Evolutionary conservation across 345 rosid species (phyloP).

Genomic region (Eucalyptus guilfoylei): DNA sequence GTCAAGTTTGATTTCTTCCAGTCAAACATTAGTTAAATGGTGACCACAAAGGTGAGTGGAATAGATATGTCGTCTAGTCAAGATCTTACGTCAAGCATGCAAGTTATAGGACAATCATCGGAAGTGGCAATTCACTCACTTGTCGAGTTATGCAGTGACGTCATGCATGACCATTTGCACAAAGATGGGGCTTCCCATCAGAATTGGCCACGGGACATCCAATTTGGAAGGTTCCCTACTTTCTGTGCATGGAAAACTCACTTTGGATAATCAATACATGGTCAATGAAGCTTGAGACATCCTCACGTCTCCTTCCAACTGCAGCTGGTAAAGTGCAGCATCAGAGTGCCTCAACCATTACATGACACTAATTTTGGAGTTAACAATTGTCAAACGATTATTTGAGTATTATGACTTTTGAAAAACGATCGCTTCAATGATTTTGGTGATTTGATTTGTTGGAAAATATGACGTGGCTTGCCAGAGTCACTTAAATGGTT

Average conservation of each 20-base stretch:
- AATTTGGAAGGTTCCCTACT: neutral
- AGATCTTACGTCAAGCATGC: neutral
- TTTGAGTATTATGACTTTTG: neutral
- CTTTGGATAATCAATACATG: neutral
- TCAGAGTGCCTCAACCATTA: neutral
- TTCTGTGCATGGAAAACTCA: neutral
- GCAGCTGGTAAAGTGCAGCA: neutral
- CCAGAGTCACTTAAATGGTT: neutral
- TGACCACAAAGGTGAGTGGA: neutral
- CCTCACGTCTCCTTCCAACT: neutral
- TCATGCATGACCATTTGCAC: neutral
- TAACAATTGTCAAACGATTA: neutral
- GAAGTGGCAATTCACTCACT: neutral
- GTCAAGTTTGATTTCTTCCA: neutral
- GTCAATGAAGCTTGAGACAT: neutral
- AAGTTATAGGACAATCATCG: neutral
- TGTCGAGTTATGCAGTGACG: neutral
- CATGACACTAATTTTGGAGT: neutral
- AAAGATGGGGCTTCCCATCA: neutral
- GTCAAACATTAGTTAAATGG: neutral
- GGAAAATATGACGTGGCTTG: fast-evolving
- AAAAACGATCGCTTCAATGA: neutral
- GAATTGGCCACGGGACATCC: neutral
- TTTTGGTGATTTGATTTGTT: neutral
- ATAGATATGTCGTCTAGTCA: neutral